A percentile compares a stretch with the other conserved stretches of the same genome.
phyloP scores from a whole-genome alignment of 306 rosid genomes.

The Cyclanthera cordifolia region DNA sequence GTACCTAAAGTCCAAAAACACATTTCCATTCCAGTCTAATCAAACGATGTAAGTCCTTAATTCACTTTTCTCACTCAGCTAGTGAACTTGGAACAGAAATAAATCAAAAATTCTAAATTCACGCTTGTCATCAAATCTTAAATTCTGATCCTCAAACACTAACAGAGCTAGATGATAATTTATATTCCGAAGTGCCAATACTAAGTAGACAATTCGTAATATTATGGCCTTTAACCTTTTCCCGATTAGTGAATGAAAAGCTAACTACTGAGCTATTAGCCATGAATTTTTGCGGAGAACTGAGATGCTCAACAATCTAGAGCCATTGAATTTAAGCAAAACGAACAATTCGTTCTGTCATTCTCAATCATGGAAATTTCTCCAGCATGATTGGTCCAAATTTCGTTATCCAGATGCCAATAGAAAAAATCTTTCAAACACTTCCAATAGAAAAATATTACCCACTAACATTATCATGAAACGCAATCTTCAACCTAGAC shows the following conservation, averaged over 20 bases:
- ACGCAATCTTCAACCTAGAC: conserved; percentile 34
- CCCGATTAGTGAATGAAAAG: background rate
- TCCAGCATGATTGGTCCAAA: background rate
- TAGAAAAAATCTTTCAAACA: background rate
- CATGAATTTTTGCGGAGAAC: background rate
- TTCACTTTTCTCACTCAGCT: background rate
- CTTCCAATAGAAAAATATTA: background rate
- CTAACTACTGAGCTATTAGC: background rate
- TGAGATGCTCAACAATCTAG: background rate
- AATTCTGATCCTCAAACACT: background rate
- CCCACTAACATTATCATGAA: conserved; percentile 48
- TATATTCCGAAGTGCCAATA: background rate
- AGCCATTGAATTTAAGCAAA: background rate
- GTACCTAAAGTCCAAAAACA: background rate
- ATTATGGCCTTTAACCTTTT: background rate
- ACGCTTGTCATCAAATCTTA: background rate
- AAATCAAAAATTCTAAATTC: background rate
- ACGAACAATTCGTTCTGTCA: background rate
- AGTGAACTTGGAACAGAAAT: background rate
- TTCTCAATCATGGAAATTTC: background rate
- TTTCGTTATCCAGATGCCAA: background rate
- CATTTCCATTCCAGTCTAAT: background rate
- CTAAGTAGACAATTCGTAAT: background rate
- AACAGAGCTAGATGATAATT: background rate
- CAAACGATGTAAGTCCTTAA: background rate